Percentiles rank a stretch among this genome's conserved stretches.
Evolutionary conservation across 78 protist species (phyloP).

Genomic region (Anaeramoeba ignava): DNA sequence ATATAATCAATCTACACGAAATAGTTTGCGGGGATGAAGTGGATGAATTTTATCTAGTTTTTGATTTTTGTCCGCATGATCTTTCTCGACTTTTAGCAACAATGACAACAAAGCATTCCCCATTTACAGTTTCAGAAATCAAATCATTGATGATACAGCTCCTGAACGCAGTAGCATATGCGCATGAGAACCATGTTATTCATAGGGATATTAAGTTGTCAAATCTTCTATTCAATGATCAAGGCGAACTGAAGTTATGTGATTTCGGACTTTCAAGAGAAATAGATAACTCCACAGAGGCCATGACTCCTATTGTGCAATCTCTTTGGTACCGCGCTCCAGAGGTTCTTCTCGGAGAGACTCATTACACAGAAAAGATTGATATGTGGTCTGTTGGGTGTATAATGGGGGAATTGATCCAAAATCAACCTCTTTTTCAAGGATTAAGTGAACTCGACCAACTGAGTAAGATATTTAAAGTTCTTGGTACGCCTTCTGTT

Average conservation of each 20-base stretch:
- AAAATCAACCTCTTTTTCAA: constrained; percentile 1
- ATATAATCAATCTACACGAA: neutral
- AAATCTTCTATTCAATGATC: constrained; percentile 21
- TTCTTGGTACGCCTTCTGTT: neutral
- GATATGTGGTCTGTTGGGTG: constrained; percentile 28
- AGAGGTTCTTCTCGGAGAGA: constrained; percentile 26
- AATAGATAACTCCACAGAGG: no score
- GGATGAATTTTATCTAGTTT: neutral
- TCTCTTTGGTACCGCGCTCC: constrained; percentile 42
- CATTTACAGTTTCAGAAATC: neutral
- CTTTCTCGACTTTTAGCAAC: neutral
- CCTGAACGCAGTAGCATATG: neutral
- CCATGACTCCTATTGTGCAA: constrained; percentile 10
- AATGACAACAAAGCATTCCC: neutral
- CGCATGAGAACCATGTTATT: constrained; percentile 9
- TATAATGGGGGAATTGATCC: constrained; percentile 11
- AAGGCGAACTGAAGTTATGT: constrained; percentile 30
- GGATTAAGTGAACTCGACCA: constrained; percentile 1
- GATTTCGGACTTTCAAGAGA: constrained; percentile 40
- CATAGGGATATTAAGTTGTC: constrained; percentile 37
- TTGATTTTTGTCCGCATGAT: neutral
- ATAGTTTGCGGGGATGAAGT: neutral
- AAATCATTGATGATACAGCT: neutral
- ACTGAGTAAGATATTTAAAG: neutral
- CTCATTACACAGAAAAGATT: neutral